Conservation (phyloP, 257 asterid genomes). For the Jacaranda copaia region DNA sequence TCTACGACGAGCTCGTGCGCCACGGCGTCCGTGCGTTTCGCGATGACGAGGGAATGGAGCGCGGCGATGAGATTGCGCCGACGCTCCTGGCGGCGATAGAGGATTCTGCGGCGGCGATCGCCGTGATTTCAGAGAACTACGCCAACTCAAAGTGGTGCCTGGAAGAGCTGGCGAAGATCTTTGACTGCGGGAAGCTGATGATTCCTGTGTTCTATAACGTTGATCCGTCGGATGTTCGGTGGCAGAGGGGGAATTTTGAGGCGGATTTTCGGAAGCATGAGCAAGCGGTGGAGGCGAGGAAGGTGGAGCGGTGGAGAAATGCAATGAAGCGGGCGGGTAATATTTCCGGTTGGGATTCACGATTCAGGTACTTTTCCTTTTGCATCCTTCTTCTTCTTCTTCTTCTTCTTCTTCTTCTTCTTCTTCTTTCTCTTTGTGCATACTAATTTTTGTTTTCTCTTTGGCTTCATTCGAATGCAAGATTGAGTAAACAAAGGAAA, state of each 20-base stretch:
- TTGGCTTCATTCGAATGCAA: background rate
- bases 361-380: background rate
- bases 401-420: background rate
- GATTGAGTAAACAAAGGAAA: no score
- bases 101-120: conserved; percentile 48
- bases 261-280: conserved; percentile 31
- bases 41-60: conserved; percentile 37
- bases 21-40: conserved; percentile 38
- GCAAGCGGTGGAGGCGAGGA: conserved; percentile 20
- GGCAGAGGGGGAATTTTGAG: conserved; percentile 41
- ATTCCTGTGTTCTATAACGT: conserved; percentile 42
- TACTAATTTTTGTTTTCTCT: background rate
- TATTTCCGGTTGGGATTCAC: conserved; percentile 36
- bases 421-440: background rate
- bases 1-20: conserved; percentile 34
- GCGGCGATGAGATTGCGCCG: conserved; percentile 40
- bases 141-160: conserved; percentile 50
- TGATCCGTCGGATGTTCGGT: conserved; percentile 42
- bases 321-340: conserved; percentile 46
- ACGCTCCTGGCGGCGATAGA: conserved; percentile 36
- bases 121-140: conserved; percentile 40
- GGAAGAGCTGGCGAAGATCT: conserved; percentile 43
- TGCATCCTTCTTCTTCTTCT: background rate
- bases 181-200: conserved; percentile 29
- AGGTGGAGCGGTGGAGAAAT: conserved; percentile 44